Base-by-base conservation (phyloP, 768 basidiomycete genomes). In the Chalciporus piperatus region DNA sequence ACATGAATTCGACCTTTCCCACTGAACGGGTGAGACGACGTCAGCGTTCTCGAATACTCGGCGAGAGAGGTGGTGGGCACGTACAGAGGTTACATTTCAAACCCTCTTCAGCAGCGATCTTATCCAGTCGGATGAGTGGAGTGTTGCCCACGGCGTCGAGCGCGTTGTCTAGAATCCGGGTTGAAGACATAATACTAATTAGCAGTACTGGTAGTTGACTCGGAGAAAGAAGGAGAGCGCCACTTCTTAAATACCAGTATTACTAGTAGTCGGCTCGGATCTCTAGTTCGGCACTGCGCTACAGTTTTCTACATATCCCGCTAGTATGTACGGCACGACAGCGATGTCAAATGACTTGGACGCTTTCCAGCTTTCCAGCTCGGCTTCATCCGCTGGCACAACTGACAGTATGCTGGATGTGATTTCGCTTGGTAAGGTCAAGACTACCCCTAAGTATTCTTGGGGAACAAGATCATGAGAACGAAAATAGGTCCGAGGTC, bases 61-160 rank as follows among this genome's bases (percentile, higher is more conserved):
- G 28, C 27, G 28, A 44, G 23, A 14, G 41, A 3, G 4, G 20
- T 17, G 16, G n/a, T 7, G 3, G 16, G 33, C 4, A 76, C 92
- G 64, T 66, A 96, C 94, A 70, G 11, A 99, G 76, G 68, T 96
- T 97, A 71, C 96, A 98, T 65, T 86, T 83, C 23, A 98, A 71
- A 0, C 84, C 89, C 48, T 94, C 77, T 12, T 78, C 76, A 28
- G 75, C 69, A 7, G 91, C 88, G 12, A 97, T 78, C 63, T 83
- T 85, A 71, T 90, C 84, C 7, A 98, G 79, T 45, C 91, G 80
- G 57, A 99, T 81, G 59, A 99, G 80, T 3, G 96, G 97, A 0
- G 97, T 98, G 57, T 90, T 77, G 3, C 96, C 96, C 11, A 98
- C 84, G 9, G 90, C 91, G 23, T 83, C 92, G 37, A 94, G 82